These are phyloP conservation scores for Pseudonitzschia delicatissima DNA, from an alignment of 108 stramenopile species.

Conservation along the genomic window DNA sequence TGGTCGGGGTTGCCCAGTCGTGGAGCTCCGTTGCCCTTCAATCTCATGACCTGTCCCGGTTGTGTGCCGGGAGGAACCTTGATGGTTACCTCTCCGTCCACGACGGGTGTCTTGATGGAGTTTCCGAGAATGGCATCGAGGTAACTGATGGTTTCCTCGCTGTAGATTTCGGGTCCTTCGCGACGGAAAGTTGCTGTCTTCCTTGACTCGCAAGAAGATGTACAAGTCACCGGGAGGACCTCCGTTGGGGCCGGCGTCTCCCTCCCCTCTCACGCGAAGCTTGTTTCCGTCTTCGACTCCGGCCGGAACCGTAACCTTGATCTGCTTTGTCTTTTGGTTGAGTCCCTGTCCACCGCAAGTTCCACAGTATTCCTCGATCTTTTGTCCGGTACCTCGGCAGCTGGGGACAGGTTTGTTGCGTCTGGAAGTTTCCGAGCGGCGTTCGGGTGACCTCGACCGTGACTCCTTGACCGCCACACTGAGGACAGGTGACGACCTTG, in stretches of 20 bases:
- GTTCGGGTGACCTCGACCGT: conserved; percentile 93
- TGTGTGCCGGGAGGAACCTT: conserved; percentile 96
- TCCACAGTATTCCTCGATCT: conserved; percentile 92
- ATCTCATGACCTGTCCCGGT: conserved; percentile 93
- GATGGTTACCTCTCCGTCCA: conserved; percentile 95
- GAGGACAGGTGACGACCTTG: conserved; percentile 71
- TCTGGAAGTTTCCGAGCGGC: conserved; percentile 95
- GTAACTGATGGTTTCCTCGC: conserved; percentile 83
- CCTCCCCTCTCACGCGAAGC: conserved; percentile 93
- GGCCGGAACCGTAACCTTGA: conserved; percentile 93
- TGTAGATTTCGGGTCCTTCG: conserved; percentile 94
- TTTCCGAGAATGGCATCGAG: conserved; percentile 95
- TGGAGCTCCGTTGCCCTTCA: conserved; percentile 92
- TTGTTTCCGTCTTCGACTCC: conserved; percentile 97
- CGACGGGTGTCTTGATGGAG: conserved; percentile 86
- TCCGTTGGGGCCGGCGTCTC: conserved; percentile 93
- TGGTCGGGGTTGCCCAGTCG: conserved; percentile 67
- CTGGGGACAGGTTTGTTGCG: conserved; percentile 92
- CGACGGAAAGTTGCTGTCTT: conserved; percentile 85
- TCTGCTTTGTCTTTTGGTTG: conserved; percentile 90
- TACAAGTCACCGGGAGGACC: conserved; percentile 94
- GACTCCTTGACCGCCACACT: conserved; percentile 88
- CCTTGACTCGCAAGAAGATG: conserved; percentile 95
- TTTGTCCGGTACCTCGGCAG: conserved; percentile 92
- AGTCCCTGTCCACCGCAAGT: conserved; percentile 93